Percentiles rank a stretch among this genome's conserved stretches.
Evolutionary conservation across 2,329 filamentous ascomycete genomes (phyloP).

Genomic region (Fusarium udum): DNA sequence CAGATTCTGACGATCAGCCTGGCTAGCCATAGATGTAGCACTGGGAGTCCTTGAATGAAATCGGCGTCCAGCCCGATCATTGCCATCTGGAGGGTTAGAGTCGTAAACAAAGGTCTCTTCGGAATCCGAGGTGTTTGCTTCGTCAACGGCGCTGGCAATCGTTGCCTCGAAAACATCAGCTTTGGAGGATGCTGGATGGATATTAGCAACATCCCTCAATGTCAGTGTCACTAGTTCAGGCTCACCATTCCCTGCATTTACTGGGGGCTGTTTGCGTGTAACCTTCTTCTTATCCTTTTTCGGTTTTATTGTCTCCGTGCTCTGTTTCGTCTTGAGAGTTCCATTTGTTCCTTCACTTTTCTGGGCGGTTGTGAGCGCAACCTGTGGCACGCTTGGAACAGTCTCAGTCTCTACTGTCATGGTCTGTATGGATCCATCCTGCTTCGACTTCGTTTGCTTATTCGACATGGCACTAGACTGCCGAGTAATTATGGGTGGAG

Average conservation of each 20-base stretch:
- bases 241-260: slow-evolving; percentile 76
- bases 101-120: slow-evolving; percentile 99
- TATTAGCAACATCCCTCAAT: slow-evolving; percentile 18
- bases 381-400: slow-evolving; percentile 88
- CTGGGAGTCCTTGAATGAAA: slow-evolving; percentile 96
- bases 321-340: slow-evolving; percentile 85
- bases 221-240: slow-evolving; percentile 28
- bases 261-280: slow-evolving; percentile 76
- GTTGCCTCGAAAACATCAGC: slow-evolving; percentile 98
- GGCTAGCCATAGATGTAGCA: slow-evolving; percentile 83
- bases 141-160: slow-evolving; percentile 93
- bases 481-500: slow-evolving; percentile 65
- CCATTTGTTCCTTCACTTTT: slow-evolving; percentile 72
- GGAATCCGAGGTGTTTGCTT: slow-evolving; percentile 95
- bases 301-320: slow-evolving; percentile 94
- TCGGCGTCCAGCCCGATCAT: slow-evolving; percentile 69
- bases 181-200: slow-evolving; percentile 64
- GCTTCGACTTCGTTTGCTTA: slow-evolving; percentile 74
- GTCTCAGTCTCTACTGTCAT: slow-evolving; percentile 99
- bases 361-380: slow-evolving; percentile 74
- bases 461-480: slow-evolving; percentile 73
- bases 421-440: slow-evolving; percentile 81
- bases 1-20: slow-evolving; percentile 68
- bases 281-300: slow-evolving; percentile 91
- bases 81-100: slow-evolving; percentile 83